Conservation (phyloP, 768 basidiomycete genomes). For the Mycena pura region DNA sequence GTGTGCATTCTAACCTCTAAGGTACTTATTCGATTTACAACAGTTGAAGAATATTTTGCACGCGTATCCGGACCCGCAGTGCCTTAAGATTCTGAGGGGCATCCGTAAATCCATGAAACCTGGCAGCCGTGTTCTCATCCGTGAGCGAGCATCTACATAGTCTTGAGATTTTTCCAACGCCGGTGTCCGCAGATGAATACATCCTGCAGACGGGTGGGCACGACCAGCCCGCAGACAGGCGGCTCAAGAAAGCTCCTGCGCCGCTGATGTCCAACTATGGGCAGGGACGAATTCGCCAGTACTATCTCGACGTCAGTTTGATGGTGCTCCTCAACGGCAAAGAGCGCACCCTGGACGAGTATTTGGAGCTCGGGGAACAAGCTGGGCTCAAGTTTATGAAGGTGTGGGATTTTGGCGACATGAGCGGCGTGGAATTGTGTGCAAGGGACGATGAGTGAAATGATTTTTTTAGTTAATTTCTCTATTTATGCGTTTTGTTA, state of each 20-base stretch:
- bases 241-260: constrained; percentile 15
- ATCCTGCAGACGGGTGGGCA: constrained; percentile 11
- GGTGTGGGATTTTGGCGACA: constrained; percentile 27
- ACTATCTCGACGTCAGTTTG: constrained; percentile 23
- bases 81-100: constrained; percentile 19
- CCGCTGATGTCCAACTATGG: constrained; percentile 23
- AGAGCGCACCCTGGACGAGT: constrained; percentile 26
- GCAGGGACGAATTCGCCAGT: constrained; percentile 18
- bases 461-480: too few species aligned
- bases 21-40: neutral
- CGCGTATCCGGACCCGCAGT: constrained; percentile 7
- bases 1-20: neutral
- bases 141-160: neutral
- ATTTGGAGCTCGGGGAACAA: constrained; percentile 16
- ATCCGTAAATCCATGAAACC: constrained; percentile 23
- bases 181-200: constrained; percentile 19
- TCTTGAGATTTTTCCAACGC: neutral
- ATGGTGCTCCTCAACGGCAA: constrained; percentile 20
- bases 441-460: neutral
- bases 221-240: neutral
- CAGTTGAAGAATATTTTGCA: constrained; percentile 25
- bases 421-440: constrained; percentile 24
- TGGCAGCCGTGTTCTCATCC: constrained; percentile 24
- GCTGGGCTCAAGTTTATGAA: constrained; percentile 17
- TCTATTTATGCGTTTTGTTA: too few species aligned